Evolutionary conservation across 805 yeast species (phyloP).

Genomic region (Ogataea henricii): DNA sequence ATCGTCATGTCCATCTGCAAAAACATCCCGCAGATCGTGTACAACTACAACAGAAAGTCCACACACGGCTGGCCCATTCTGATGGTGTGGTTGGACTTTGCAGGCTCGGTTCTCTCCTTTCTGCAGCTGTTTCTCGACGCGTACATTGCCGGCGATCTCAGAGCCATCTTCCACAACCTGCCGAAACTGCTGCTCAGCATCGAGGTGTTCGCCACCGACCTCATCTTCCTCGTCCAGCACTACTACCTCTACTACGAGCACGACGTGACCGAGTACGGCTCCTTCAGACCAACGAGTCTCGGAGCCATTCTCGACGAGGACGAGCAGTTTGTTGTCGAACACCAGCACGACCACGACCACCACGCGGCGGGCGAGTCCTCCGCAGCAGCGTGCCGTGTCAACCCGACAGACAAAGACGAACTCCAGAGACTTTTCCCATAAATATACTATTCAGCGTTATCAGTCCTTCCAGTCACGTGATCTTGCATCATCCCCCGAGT

Average conservation of each 20-base stretch:
- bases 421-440: slow-evolving; percentile 27
- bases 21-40: slow-evolving; percentile 37
- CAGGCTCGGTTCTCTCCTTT: slow-evolving; percentile 35
- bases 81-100: slow-evolving; percentile 37
- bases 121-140: slow-evolving; percentile 36
- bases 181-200: slow-evolving; percentile 36
- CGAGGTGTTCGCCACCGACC: slow-evolving; percentile 35
- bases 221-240: slow-evolving; percentile 36
- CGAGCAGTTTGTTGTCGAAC: slow-evolving; percentile 34
- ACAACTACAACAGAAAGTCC: slow-evolving; percentile 37
- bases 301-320: slow-evolving; percentile 33
- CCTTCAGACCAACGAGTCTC: slow-evolving; percentile 19
- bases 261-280: slow-evolving; percentile 28
- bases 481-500: slow-evolving; percentile 13
- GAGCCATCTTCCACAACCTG: slow-evolving; percentile 31
- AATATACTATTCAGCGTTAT: slow-evolving; percentile 1
- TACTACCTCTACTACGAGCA: slow-evolving; percentile 32
- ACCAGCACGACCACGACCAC: slow-evolving; percentile 37
- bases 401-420: slow-evolving; percentile 28
- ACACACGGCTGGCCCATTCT: slow-evolving; percentile 42
- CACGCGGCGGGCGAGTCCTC: not conserved
- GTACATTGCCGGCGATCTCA: slow-evolving; percentile 23
- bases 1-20: slow-evolving; percentile 38
- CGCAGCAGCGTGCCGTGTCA: slow-evolving; percentile 15
- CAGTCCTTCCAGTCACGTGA: slow-evolving; percentile 19